Evolutionary conservation across 352 stramenopile species (phyloP).

Genomic region (Phytophthora brassicae): DNA sequence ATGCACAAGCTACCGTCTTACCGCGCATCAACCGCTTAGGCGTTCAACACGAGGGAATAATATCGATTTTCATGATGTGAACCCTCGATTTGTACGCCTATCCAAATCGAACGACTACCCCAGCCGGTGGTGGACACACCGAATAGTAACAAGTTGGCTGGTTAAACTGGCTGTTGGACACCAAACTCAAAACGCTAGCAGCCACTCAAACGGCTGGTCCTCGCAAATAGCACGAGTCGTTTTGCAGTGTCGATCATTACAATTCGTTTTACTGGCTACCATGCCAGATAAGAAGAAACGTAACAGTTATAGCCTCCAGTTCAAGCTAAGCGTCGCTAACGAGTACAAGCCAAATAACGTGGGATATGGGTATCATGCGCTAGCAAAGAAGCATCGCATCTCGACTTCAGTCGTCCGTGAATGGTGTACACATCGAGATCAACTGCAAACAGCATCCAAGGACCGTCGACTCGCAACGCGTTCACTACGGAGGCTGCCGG

Average conservation of each 20-base stretch:
- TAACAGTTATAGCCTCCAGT: not conserved
- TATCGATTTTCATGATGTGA: too few relatives aligned
- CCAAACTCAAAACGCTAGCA: too few relatives aligned
- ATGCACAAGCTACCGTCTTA: too few relatives aligned
- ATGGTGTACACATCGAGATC: not conserved
- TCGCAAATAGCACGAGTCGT: too few relatives aligned
- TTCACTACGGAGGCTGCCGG: not conserved
- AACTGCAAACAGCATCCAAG: not conserved
- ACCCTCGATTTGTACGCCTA: too few relatives aligned
- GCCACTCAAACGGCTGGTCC: too few relatives aligned
- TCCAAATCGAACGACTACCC: too few relatives aligned
- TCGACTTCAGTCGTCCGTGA: conserved; percentile 1
- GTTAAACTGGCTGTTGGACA: too few relatives aligned
- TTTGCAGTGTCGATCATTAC: not conserved
- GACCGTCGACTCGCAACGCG: not conserved
- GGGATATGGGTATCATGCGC: not conserved
- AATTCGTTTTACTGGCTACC: not conserved
- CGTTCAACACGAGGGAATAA: too few relatives aligned
- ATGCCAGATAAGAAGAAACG: not conserved
- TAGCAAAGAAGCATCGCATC: not conserved
- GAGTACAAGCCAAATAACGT: not conserved
- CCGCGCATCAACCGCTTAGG: too few relatives aligned
- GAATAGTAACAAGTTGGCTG: too few relatives aligned
- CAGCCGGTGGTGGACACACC: too few relatives aligned
- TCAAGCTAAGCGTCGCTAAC: not conserved